Percentiles rank a stretch among this genome's conserved stretches.
Evolutionary conservation across 495 filamentous ascomycete species (phyloP).

Genomic region (Astrocystis sublimbata): DNA sequence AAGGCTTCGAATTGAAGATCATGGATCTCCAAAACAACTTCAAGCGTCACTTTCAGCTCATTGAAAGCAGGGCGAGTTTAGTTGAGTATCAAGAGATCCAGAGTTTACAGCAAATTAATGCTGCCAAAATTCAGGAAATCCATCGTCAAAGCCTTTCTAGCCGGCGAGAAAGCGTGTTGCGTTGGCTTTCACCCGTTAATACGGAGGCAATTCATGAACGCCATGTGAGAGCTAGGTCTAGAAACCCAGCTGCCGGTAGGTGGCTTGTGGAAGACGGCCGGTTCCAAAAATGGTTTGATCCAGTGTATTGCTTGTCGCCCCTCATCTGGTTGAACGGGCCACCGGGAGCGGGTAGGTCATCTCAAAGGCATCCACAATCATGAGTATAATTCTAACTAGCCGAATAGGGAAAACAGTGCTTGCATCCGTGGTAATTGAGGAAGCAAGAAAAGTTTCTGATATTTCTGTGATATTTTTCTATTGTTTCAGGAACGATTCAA

Average conservation of each 20-base stretch:
- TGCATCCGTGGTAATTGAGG: neutral
- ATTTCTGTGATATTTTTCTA: too few species aligned
- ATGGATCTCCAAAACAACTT: slow-evolving; percentile 35
- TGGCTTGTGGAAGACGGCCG: neutral
- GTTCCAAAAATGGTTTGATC: neutral
- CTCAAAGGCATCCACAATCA: neutral
- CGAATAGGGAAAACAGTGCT: slow-evolving; percentile 1
- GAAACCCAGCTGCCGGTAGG: neutral
- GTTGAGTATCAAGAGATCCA: neutral
- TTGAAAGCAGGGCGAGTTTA: neutral
- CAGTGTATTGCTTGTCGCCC: neutral
- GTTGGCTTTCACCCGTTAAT: neutral
- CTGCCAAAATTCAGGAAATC: neutral
- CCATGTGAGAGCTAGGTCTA: neutral
- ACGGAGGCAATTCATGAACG: neutral
- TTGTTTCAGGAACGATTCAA: too few species aligned
- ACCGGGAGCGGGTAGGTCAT: neutral
- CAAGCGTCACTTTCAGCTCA: neutral
- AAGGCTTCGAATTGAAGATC: slow-evolving; percentile 39
- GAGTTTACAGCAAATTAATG: neutral
- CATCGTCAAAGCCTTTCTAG: neutral
- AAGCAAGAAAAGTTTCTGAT: too few species aligned
- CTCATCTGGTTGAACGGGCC: slow-evolving; percentile 2
- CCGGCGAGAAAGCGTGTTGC: neutral
- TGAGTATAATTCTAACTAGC: neutral